Evolutionary conservation across 768 basidiomycete genomes (phyloP), one percentile per base, ranked within the genome.

Genomic region (Gautieria morchelliformis): DNA sequence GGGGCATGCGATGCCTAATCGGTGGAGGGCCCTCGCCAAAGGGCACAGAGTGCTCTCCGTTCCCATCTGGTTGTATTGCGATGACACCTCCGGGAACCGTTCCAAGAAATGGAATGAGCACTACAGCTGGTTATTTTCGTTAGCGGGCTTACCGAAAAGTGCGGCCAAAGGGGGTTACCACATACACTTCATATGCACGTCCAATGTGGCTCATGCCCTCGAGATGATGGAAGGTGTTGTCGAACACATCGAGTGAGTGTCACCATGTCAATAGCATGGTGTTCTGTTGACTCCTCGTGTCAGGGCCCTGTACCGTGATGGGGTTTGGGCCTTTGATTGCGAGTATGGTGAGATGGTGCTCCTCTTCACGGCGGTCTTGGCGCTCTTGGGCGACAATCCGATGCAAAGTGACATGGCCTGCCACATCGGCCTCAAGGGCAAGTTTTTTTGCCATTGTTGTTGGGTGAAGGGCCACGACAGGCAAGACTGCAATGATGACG

Each of bases 41-140:
- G 63, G 63, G 6, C 41, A 53, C 37, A 33, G 49, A 8, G 62
- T 67, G 17, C 15, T 41, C 20, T 27, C 53, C 7, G 57, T 62
- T 3, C 61, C 63, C 11, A 15, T 68, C 3, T 64, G 63, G 64
- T 24, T 61, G 1, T 68, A 66, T 46, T 63, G 63, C 22, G 64
- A 68, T 39, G 66, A 69, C 40, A 67, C 65, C 6, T 69, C 65
- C 0, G 68, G 66, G 0, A n/a, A n/a, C n/a, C n/a, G n/a, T n/a
- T n/a, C n/a, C 67, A 69, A 27, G 41, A 61, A 64, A n/a, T 69
- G 67, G 68, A 68, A 67, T 42, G 64, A 67, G 40, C 66, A 66
- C 46, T 63, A 66, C 52, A 63, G 62, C 5, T 60, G 68, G 32
- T 61, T 66, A 2, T 64, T 68, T 46, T 66, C 66, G 2, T 19